Evolutionary conservation across 164 flowering plant species (phyloP), one percentile per base, ranked within the genome.

Genomic region (Magnolia changhungtana): DNA sequence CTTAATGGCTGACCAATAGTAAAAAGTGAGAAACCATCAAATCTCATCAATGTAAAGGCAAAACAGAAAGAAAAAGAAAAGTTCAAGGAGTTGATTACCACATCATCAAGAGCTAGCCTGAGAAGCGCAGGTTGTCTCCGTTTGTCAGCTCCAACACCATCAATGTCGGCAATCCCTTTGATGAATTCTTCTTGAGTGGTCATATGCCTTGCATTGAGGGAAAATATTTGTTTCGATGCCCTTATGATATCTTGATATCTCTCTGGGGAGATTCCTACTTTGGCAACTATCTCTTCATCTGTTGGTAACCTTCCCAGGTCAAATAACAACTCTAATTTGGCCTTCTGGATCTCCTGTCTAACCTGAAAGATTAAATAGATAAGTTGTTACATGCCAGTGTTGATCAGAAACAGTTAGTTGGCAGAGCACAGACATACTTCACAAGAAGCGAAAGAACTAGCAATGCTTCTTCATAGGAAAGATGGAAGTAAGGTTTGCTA

Each of bases 51-150:
- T 68, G 31, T 7, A 2, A 16, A 31, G 49, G 29, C 31, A 21
- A 10, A 0, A 7, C 14, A 23, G 1, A 9, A 27, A 23, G 0
- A 10, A 27, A 29, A 1, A 8, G n/a, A 29, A 29, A 27, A 45
- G 18, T 2, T 21, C 16, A 19, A 61, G 8, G n/a, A 70, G 61
- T 51, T 52, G 55, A 21, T 86, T 92, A 96, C 99, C 94, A 96
- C 99, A 84, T 96, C 99, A 85, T 96, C 99, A 18, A 96, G 83
- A 69, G 99, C 99, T 72, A 96, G 97, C 85, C 99, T 87, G 80
- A 92, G 92, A 78, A 92, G 89, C 29, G 98, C 93, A 13, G 93
- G 90, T 75, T 89, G 94, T 82, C 85, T 88, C 74, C 87, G 76
- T 73, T 84, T 86, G 72, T 92, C 96, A 69, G 86, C 86, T 71